Base-by-base conservation (phyloP, 2,329 filamentous ascomycete genomes). In the Trichoderma cornu-damae region DNA sequence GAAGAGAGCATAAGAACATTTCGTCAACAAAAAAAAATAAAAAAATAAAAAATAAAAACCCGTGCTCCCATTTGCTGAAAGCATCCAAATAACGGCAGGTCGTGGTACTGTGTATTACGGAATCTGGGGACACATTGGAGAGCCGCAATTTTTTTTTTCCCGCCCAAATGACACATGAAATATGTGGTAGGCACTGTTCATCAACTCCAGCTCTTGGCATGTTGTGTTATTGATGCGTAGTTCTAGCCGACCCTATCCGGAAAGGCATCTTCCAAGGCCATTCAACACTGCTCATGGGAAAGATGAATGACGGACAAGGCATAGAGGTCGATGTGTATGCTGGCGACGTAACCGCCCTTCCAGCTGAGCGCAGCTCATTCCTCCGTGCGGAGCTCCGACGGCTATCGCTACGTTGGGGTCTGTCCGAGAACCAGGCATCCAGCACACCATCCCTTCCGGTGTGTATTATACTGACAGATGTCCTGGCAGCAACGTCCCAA, bases 331-430 rank as follows among this genome's bases (percentile, higher is more conserved):
- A 51, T 7, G 48, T 51, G 7, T 9, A 22, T 2, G n/a, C 24
- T 2, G 48, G 48, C 48, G 48, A 51, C 7, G 48, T 51, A n/a
- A 51, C 42, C 2, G 48, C 42, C 14, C 48, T 51, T 2, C 48
- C 48, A 32, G 48, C 48, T 2, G 48, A n/a, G 48, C 2, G 42
- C 48, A 2, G 48, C 48, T 4, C 48, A 51, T n/a, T 51, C 35
- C 24, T 52, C 49, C 14, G 14, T 43, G 6, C 26, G 7, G 26
- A 52, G 49, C 38, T 52, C 38, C 28, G 35, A 30, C 1, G 37
- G 43, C 28, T 52, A 52, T 34, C 49, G 37, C 11, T 52, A 52
- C 18, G 43, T 52, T 42, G 49, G 49, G 18, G 49, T 52, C 14
- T 52, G 43, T 34, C 49, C 49, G 18, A 52, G 16, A 22, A 37